Conservation (phyloP, 352 stramenopile genomes). For the Globisporangium nodosum region DNA sequence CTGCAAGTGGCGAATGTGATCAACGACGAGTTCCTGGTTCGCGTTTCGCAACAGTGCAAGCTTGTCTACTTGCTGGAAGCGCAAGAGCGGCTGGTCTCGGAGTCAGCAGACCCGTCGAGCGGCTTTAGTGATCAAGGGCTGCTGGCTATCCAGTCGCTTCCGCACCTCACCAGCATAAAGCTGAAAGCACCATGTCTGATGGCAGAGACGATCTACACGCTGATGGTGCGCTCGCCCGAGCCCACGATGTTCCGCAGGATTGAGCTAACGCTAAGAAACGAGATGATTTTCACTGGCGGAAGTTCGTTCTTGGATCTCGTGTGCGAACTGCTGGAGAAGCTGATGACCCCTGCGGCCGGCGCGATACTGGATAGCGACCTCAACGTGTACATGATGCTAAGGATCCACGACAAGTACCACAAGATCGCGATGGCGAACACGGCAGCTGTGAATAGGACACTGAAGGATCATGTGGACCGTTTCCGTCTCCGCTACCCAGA, state of each 20-base stretch:
- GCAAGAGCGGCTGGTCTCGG: background rate
- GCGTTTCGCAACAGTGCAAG: background rate
- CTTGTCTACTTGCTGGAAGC: background rate
- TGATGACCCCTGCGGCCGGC: background rate
- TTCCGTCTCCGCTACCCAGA: background rate
- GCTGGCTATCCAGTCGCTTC: background rate
- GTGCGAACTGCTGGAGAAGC: background rate
- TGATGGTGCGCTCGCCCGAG: background rate
- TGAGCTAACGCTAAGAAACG: background rate
- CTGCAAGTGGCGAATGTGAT: background rate
- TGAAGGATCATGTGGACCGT: background rate
- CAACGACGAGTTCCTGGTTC: constrained; percentile 1
- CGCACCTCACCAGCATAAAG: background rate
- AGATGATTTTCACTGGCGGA: background rate
- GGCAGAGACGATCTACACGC: too few relatives aligned
- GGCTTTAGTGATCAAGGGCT: background rate
- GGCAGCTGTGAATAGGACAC: background rate
- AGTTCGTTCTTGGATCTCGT: background rate
- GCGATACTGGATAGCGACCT: background rate
- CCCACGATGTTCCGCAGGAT: background rate
- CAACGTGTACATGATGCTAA: background rate
- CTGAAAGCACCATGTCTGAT: too few relatives aligned
- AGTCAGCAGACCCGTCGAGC: background rate
- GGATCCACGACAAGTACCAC: background rate
- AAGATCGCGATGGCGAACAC: background rate